Base-by-base conservation (phyloP, 306 rosid species). In the Calophaca sinica region DNA sequence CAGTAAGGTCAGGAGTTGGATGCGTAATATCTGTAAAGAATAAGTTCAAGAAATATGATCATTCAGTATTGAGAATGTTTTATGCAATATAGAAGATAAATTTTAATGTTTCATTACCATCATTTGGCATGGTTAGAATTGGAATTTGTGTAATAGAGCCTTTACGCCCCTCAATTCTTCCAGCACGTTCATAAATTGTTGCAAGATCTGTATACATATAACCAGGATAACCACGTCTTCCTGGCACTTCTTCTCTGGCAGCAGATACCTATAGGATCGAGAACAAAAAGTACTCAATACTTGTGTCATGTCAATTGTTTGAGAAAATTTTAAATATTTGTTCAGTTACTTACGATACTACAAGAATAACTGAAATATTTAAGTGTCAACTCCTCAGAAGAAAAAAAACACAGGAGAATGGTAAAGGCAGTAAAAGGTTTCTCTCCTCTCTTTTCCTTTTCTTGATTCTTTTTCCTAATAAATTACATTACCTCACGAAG, bases 141-240 rank as follows among this genome's bases (percentile, higher is more conserved):
- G 99, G 99, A 80, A 96, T 96, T 84, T 96, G 99, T 38, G 99
- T 96, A 72, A 96, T 96, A 82, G 99, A 96, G 75, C 99, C 99
- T 86, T 81, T 96, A 70, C 99, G 82, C 75, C 99, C 99, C 89
- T 96, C 99, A 80, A 96, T 96, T 84, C 99, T 86, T 74, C 99
- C 99, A 28, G 99, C 99, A 72, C 99, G 96, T 79, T 96, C 99
- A 81, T 96, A 96, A 78, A 96, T 96, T 76, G 97, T 93, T 41
- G 99, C 99, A 81, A 96, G 88, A 96, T 96, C 99, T 9, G 99
- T 96, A 79, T 96, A 96, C 99, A 96, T 96, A 69, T 96, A 96
- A 57, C 99, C 99, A 2, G 99, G 99, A 79, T 96, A 96, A 52
- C 99, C 99, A 92, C 99, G 99, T 82, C 99, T 96, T 84, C 99